Base-by-base conservation (phyloP, 331 rosid species). In the Saraca asoca region DNA sequence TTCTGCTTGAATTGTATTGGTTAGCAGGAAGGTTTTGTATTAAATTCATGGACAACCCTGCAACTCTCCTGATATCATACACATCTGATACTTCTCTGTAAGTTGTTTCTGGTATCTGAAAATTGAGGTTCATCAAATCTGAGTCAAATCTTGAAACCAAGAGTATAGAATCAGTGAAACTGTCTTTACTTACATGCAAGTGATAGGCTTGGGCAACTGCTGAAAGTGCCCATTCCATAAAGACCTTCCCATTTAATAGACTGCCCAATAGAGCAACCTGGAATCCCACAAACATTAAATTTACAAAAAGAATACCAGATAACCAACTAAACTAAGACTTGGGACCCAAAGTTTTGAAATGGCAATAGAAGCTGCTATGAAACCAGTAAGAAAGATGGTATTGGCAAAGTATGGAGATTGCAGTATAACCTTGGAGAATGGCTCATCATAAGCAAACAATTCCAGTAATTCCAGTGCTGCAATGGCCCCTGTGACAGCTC, bases 401-500 rank as follows among this genome's bases (percentile, higher is more conserved):
- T n/a, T n/a, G n/a, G n/a, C n/a, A n/a, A n/a, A n/a, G n/a, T n/a
- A n/a, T n/a, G n/a, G 24, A 19, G 7, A 18, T 54, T 35, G 69
- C 7, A 52, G 5, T 11, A 6, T 53, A 46, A 80, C 85, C 85
- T 72, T 68, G 42, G 76, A 72, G 5, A 76, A 9, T 37, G 79
- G 68, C 7, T 75, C 51, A 65, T 45, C 13, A 52, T 52, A 9
- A 45, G 53, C 56, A 13, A 8, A 11, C 50, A 57, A 59, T 64
- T 70, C 67, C 9, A 58, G n/a, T 59, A 76, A 45, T 69, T 69
- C 68, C 1, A 80, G 33, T 46, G 79, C 79, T 9, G 85, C 85
- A 80, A 80, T 80, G 45, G 85, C 82, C 29, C 85, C 85, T 45
- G 68, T 51, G 6, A 80, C 62, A 18, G 85, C 85, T 80, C 85